A percentile compares a stretch with the other conserved stretches of the same genome.
Evolutionary conservation across 306 rosid species (phyloP).

Genomic region (Pueraria montana): DNA sequence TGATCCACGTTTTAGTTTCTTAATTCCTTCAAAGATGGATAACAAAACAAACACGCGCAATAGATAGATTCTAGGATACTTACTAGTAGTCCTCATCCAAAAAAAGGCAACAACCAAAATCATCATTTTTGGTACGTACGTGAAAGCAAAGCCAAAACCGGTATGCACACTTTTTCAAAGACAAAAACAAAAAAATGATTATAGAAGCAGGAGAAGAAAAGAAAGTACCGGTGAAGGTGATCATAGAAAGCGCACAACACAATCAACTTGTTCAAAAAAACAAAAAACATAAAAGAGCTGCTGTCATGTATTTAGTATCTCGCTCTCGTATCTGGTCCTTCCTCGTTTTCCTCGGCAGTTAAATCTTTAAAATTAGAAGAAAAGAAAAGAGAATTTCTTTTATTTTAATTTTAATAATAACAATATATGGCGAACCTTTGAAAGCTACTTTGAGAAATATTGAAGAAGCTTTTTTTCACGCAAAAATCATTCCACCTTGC

Average conservation of each 20-base stretch:
- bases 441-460: conserved; percentile 50
- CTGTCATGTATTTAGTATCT: conserved; percentile 38
- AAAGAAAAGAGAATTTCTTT: neutral
- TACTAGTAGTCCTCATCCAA: conserved; percentile 6
- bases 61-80: conserved; percentile 25
- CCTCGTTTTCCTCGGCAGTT: conserved; percentile 52
- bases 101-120: conserved; percentile 40
- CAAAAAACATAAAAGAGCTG: neutral
- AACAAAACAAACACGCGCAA: neutral
- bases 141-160: conserved; percentile 37
- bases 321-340: conserved; percentile 43
- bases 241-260: conserved; percentile 46
- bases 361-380: conserved; percentile 39
- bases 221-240: conserved; percentile 39
- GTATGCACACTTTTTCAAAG: conserved; percentile 40
- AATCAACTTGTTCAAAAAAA: conserved; percentile 28
- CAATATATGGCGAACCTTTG: conserved; percentile 43
- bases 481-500: conserved; percentile 40
- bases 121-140: conserved; percentile 33
- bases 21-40: neutral
- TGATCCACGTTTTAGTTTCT: conserved; percentile 8
- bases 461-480: conserved; percentile 46
- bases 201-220: neutral
- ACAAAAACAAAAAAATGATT: conserved; percentile 29
- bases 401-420: neutral